Evolutionary conservation across 2,329 filamentous ascomycete genomes (phyloP).

Genomic region (Penicillium sp.): DNA sequence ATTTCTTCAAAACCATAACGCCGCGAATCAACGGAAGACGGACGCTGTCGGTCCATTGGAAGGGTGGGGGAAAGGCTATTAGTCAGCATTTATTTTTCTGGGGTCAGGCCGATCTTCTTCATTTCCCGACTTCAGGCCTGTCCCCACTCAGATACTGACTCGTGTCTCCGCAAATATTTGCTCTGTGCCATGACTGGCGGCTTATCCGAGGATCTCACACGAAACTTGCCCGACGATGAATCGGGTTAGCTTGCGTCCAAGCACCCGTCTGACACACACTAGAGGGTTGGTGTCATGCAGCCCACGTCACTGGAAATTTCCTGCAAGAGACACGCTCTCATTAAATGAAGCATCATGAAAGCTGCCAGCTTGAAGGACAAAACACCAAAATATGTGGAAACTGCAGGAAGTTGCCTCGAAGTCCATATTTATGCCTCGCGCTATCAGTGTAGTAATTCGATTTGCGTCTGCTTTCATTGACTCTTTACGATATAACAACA

Average conservation of each 20-base stretch:
- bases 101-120: constrained; percentile 13
- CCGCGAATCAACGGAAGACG: constrained; percentile 9
- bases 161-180: not conserved
- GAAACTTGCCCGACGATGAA: not conserved
- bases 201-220: constrained; percentile 12
- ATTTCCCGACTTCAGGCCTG: not conserved
- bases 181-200: not conserved
- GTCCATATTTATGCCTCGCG: too few relatives aligned
- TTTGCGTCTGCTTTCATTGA: not conserved
- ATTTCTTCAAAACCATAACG: constrained; percentile 47
- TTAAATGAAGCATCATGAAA: not conserved
- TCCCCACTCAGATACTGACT: not conserved
- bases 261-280: not conserved
- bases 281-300: not conserved
- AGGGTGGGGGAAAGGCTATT: not conserved
- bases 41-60: constrained; percentile 1
- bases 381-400: too few relatives aligned
- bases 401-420: too few relatives aligned
- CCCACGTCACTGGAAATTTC: constrained; percentile 13
- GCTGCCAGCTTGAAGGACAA: not conserved
- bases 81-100: constrained; percentile 1
- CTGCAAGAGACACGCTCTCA: constrained; percentile 4
- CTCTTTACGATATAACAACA: not conserved
- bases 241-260: not conserved
- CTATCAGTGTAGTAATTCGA: not conserved